phyloP scores from a whole-genome alignment of 164 flowering plant genomes.

The Aristolochia fimbriata region DNA sequence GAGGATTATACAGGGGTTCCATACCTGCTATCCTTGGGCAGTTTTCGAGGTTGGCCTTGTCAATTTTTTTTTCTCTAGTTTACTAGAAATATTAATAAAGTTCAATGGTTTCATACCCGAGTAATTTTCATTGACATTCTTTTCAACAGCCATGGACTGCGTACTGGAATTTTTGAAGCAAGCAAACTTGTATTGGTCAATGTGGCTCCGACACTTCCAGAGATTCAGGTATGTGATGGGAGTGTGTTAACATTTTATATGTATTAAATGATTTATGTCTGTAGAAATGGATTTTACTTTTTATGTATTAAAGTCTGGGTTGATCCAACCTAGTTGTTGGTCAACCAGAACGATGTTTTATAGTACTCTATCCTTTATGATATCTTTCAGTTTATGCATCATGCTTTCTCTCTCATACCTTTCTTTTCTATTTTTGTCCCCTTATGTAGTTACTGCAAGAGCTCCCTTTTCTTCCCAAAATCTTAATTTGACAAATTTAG shows the following conservation, averaged over 20 bases:
- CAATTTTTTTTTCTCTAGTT: constrained; percentile 2
- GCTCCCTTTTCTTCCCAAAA: too few species aligned
- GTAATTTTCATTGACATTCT: constrained; percentile 6
- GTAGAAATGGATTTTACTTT: too few species aligned
- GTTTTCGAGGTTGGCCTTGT: constrained; percentile 64
- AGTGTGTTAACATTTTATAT: neutral
- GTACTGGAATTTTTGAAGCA: constrained; percentile 97
- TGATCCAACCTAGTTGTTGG: too few species aligned
- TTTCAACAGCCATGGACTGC: constrained; percentile 78
- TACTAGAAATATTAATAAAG: neutral
- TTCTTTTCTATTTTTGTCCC: too few species aligned
- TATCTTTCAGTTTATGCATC: too few species aligned
- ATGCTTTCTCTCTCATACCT: too few species aligned
- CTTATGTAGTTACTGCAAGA: too few species aligned
- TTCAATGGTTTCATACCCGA: neutral
- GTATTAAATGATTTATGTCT: too few species aligned
- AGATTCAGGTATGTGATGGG: constrained; percentile 60
- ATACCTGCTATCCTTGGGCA: constrained; percentile 94
- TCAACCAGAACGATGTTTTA: too few species aligned
- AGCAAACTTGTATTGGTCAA: constrained; percentile 70
- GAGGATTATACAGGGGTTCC: constrained; percentile 81
- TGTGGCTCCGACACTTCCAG: constrained; percentile 81
- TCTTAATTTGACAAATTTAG: too few species aligned
- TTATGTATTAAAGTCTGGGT: too few species aligned
- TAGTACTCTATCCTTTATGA: neutral